A percentile compares a stretch with the other conserved stretches of the same genome.
phyloP scores from a whole-genome alignment of 2,329 filamentous ascomycete genomes.

The Pseudogymnoascus sp. region DNA sequence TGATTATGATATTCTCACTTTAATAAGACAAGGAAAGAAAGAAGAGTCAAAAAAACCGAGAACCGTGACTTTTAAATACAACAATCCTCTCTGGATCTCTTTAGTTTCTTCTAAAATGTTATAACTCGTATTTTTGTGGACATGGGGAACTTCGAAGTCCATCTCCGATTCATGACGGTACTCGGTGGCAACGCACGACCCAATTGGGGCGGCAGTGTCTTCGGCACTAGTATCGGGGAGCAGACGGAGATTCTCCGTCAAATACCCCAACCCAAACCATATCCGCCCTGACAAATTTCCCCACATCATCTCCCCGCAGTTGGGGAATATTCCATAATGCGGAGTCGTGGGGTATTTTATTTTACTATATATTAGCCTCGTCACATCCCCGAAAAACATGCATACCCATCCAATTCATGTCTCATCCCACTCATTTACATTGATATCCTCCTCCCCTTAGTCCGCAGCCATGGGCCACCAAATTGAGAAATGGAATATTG shows the following conservation, averaged over 20 bases:
- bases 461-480: slow-evolving; percentile 11
- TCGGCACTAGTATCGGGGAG: neutral
- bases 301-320: neutral
- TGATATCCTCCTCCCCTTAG: neutral
- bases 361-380: neutral
- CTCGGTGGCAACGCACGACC: neutral
- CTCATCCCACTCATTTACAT: neutral
- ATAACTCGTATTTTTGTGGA: neutral
- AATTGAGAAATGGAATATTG: slow-evolving; percentile 34
- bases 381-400: neutral
- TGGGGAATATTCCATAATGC: neutral
- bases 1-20: neutral
- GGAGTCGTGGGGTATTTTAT: slow-evolving; percentile 1
- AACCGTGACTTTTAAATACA: neutral
- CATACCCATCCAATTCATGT: neutral
- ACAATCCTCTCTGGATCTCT: neutral
- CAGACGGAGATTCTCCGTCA: neutral
- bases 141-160: neutral
- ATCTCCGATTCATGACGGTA: neutral
- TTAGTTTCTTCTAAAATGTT: neutral
- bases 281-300: neutral
- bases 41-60: too few relatives aligned
- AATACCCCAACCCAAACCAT: neutral
- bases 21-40: too few relatives aligned
- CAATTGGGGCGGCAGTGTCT: neutral